phyloP scores from a whole-genome alignment of 2,329 filamentous ascomycete species.

The Rhinocladiella mackenziei region DNA sequence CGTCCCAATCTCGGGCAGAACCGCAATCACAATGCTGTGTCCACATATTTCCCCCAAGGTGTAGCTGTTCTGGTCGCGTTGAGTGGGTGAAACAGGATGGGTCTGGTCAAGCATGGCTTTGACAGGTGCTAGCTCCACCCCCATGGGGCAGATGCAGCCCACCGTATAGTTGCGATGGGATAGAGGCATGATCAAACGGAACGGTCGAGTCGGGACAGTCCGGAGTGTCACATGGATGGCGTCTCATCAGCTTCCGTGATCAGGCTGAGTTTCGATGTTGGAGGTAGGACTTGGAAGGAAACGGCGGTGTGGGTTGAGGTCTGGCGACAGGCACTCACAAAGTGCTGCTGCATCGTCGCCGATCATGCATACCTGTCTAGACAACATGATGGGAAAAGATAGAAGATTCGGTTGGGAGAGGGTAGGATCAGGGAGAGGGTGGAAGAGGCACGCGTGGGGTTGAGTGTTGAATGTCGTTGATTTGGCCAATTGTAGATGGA shows the following conservation, averaged over 20 bases:
- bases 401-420: too few species aligned
- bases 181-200: slow-evolving; percentile 1
- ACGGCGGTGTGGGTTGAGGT: neutral
- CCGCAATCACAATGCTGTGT: slow-evolving; percentile 1
- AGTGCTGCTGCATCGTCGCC: neutral
- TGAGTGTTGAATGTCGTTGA: too few species aligned
- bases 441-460: too few species aligned
- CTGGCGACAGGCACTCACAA: neutral
- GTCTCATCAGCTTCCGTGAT: neutral
- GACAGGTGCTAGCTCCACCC: slow-evolving; percentile 33
- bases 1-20: neutral
- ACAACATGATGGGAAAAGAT: too few species aligned
- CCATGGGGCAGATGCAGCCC: slow-evolving; percentile 12
- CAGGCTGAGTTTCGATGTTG: neutral
- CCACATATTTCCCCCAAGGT: neutral
- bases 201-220: neutral
- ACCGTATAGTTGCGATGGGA: slow-evolving; percentile 5
- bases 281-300: neutral
- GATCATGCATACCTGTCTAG: too few species aligned
- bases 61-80: neutral
- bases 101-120: slow-evolving; percentile 15
- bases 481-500: too few species aligned
- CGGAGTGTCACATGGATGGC: neutral
- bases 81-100: slow-evolving; percentile 2
- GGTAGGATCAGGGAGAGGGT: too few species aligned